Evolutionary conservation across 2,329 filamentous ascomycete species (phyloP), one percentile per base, ranked within the genome.

Genomic region (Dendrostoma leiphaemia): DNA sequence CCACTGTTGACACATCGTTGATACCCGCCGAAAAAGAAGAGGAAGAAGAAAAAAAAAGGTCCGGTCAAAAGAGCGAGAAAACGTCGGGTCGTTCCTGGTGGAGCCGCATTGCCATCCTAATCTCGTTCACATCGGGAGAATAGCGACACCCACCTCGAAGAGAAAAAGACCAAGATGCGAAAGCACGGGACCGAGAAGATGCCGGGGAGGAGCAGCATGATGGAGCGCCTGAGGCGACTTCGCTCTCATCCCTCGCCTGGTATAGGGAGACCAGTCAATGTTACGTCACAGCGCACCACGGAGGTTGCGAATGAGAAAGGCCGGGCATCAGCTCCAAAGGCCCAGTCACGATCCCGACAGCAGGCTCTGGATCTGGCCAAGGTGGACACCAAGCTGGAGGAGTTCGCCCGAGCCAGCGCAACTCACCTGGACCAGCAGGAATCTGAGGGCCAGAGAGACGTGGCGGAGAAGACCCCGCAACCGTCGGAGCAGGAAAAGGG

Each of bases 191-290:
- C 43, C 19, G 44, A 50, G 13, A 15, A 35, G 3, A 23, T 24
- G 10, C 48, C 32, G 5, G 41, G 35, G 32, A 57, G 44, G 54
- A 53, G 46, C 17, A 45, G 46, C 21, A 53, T 57, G 51, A 53
- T 54, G 44, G 54, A 54, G 31, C 54, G 54, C 35, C 47, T 57
- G 6, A 51, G 54, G 6, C 54, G 51, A n/a, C 29, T 52, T 15
- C 48, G 44, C 28, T 19, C 51, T 40, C 45, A 21, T 5, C 51
- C 35, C 28, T 47, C 12, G 2, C 40, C 12, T 19, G 34, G 23
- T 32, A 37, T 3, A 35, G 46, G 31, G 46, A 56, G 26, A 19
- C 28, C 48, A 8, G 21, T 17, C 28, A 29, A 35, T n/a, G 41
- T 24, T 13, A 35, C 17, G 9, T n/a, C 13, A 9, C 46, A 37